Conservation (phyloP, 768 basidiomycete species). For the Leccinum incarnatum region DNA sequence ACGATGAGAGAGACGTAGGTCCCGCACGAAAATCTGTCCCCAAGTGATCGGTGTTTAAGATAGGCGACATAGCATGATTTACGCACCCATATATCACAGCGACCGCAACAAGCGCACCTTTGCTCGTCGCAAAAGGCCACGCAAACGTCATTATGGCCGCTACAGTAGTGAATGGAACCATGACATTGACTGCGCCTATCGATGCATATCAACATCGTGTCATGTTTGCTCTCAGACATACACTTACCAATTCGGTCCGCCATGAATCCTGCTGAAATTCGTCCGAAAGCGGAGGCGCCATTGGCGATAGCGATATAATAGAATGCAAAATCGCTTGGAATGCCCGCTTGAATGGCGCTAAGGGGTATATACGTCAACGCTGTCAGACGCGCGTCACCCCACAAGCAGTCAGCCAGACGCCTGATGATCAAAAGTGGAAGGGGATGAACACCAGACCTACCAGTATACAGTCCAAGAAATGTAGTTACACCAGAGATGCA, state of each 20-base stretch:
- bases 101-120: slow-evolving; percentile 48
- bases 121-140: slow-evolving; percentile 63
- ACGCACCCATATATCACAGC: slow-evolving; percentile 64
- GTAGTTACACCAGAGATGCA: slow-evolving; percentile 52
- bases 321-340: slow-evolving; percentile 50
- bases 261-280: slow-evolving; percentile 51
- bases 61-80: not conserved
- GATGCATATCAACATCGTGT: not conserved
- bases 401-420: not conserved
- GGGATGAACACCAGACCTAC: slow-evolving; percentile 31
- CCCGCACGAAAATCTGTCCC: slow-evolving; percentile 55
- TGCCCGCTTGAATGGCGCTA: slow-evolving; percentile 49
- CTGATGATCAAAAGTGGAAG: not conserved
- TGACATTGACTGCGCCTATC: slow-evolving; percentile 65
- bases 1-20: slow-evolving; percentile 55
- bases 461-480: slow-evolving; percentile 73
- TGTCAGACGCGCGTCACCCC: slow-evolving; percentile 18
- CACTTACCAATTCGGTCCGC: slow-evolving; percentile 52
- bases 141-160: slow-evolving; percentile 60
- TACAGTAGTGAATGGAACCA: slow-evolving; percentile 57
- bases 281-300: slow-evolving; percentile 59
- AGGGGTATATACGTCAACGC: slow-evolving; percentile 69
- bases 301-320: slow-evolving; percentile 72
- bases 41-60: not conserved
- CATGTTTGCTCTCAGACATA: not conserved